Evolutionary conservation across 371 early-diverging fungal species (phyloP), one percentile per base, ranked within the genome.

Genomic region (Syncephalastrum racemosum): DNA sequence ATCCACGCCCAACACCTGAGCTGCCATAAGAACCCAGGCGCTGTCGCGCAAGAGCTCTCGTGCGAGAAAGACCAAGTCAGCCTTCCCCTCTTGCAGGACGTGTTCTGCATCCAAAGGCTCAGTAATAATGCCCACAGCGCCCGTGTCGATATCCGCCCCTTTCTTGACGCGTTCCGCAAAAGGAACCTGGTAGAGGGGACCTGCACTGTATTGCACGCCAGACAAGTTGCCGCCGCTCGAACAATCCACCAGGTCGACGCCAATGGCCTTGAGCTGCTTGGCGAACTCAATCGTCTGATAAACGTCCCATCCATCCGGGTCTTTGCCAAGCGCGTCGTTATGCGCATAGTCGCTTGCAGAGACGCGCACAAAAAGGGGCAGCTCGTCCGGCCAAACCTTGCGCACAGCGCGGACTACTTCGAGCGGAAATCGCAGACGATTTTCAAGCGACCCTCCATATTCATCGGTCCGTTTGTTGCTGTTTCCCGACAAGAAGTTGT

Each of bases 381-480:
- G 90, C 20, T 86, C 71, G 12, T 77, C 67, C 0, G 93, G 91
- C 87, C 90, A 93, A n/a, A 82, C 84, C 4, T 69, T 59, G 31
- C 90, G 86, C 10, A 92, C 86, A 1, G 74, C 79, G n/a, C 64
- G 47, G 19, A 81, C 70, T 1, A 85, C 75, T 58, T 92, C 90
- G 3, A 90, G 50, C 25, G 83, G 58, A 62, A 92, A 81, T 4
- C 92, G 80, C 18, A 76, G 74, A 40, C 93, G 85, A 74, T 92
- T 92, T 58, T 91, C 90, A 50, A 89, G 80, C 0, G 85, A 79
- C 1, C 92, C 91, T 44, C 88, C 91, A 62, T 93, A 96, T 50
- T 85, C 64, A 64, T 96, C 96, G 0, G 91, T 90, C 39, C 96
- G 86, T 23, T 81, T 59, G 76, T 96, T 97, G 41, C 86, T 79